A percentile compares a stretch with the other conserved stretches of the same genome.
phyloP scores from a whole-genome alignment of 2,329 filamentous ascomycete genomes.

The Verruconis gallopava region DNA sequence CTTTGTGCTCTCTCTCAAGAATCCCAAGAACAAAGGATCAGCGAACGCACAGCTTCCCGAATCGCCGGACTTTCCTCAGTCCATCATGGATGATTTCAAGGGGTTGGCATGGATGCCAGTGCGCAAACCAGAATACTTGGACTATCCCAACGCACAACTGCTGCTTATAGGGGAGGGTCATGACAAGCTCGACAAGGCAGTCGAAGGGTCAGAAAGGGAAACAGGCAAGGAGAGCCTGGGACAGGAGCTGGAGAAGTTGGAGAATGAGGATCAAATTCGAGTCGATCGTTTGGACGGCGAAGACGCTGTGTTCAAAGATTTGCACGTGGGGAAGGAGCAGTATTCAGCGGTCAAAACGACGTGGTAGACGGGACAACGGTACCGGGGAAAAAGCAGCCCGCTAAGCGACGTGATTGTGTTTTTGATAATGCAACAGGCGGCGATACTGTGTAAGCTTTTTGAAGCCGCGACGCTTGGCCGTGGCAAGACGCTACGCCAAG shows the following conservation, averaged over 20 bases:
- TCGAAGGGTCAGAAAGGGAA: slow-evolving; percentile 43
- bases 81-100: slow-evolving; percentile 57
- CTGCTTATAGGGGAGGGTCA: slow-evolving; percentile 61
- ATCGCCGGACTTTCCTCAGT: slow-evolving; percentile 55
- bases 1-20: slow-evolving; percentile 70
- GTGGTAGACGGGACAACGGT: slow-evolving; percentile 32
- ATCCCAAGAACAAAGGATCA: slow-evolving; percentile 57
- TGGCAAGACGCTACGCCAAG: too few relatives aligned
- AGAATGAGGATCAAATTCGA: slow-evolving; percentile 59
- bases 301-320: slow-evolving; percentile 47
- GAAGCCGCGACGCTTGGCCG: too few relatives aligned
- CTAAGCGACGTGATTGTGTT: too few relatives aligned
- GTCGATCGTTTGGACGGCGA: slow-evolving; percentile 48
- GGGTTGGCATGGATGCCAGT: slow-evolving; percentile 62
- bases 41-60: slow-evolving; percentile 49
- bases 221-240: slow-evolving; percentile 48
- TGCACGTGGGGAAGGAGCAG: slow-evolving; percentile 47
- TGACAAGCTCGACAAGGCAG: slow-evolving; percentile 40
- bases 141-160: slow-evolving; percentile 64
- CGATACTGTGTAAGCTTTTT: too few relatives aligned
- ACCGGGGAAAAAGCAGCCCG: too few relatives aligned
- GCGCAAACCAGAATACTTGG: slow-evolving; percentile 53
- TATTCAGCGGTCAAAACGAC: slow-evolving; percentile 52
- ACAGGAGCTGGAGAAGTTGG: slow-evolving; percentile 63
- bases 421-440: too few relatives aligned